Conservation (phyloP, 1,284 basidiomycete species). For the Pascua guehoae region DNA sequence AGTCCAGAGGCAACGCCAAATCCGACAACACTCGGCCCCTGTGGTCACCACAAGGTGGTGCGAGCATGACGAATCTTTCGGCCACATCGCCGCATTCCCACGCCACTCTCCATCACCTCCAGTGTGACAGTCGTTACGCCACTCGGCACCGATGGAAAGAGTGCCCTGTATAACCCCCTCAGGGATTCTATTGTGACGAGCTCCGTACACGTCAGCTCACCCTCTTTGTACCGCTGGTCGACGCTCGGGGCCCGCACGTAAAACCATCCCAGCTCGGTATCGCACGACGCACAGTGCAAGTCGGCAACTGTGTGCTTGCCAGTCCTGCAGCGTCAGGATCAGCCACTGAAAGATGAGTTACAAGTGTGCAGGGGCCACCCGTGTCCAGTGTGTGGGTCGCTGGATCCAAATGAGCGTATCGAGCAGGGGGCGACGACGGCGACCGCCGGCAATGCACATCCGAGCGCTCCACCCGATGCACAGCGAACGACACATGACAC, state of each 20-base stretch:
- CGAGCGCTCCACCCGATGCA: no score
- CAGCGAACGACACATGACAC: no score
- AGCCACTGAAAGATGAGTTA: background rate
- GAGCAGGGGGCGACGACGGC: no score
- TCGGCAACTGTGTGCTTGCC: conserved; percentile 48
- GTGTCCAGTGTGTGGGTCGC: background rate
- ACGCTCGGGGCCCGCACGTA: conserved; percentile 46
- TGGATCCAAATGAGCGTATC: background rate
- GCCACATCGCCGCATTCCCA: background rate
- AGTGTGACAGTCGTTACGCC: background rate
- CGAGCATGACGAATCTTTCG: background rate
- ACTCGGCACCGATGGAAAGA: background rate
- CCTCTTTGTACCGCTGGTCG: conserved; percentile 49
- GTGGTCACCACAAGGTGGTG: no score
- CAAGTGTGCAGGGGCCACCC: background rate
- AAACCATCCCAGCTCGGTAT: conserved; percentile 44
- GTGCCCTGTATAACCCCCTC: background rate
- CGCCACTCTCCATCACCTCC: background rate
- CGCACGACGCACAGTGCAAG: conserved; percentile 41
- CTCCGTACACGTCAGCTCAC: conserved; percentile 17
- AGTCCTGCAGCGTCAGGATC: conserved; percentile 28
- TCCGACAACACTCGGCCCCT: no score
- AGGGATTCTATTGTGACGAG: background rate
- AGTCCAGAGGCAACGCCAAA: no score
- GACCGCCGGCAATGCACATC: no score